Base-by-base conservation (phyloP, 805 yeast genomes). In the Candida odintsovae region DNA sequence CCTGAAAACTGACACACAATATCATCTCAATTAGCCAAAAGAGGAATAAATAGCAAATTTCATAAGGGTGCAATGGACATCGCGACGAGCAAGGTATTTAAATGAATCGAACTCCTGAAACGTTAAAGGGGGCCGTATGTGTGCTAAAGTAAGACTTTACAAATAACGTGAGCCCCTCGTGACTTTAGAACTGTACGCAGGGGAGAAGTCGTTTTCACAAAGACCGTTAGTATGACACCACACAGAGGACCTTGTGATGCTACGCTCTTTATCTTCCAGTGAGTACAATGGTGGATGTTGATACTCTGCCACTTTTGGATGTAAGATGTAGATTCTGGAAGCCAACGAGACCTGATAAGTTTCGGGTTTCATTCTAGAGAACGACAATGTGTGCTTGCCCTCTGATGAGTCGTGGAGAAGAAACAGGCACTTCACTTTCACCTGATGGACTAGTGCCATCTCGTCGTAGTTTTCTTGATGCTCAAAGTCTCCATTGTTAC, bases 401-500 rank as follows among this genome's bases (percentile, higher is more conserved):
- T n/a, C 18, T 6, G 18, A 9, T 33, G 2, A 6, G 36, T 18
- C 18, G 10, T 33, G 36, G 11, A 33, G 20, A 7, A 16, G 20
- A 12, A 33, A 33, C 18, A 16, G 3, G 20, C 36, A 33, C 3
- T 5, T 33, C 12, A 33, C 20, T 12, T 8, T n/a, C 12, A 33
- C 36, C 3, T 16, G 36, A 9, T 33, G 36, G 11, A 16, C 8
- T 9, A 33, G 20, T n/a, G 36, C 20, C 36, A 33, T 33, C 8
- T 18, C 36, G 16, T 33, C 20, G 6, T 2, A 33, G 11, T 33
- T 12, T 8, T 33, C 36, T 18, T 33, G 36, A n/a, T 16, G 13
- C 6, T 8, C 10, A 16, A 16, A 16, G 13, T 33, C 36, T 2
- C 46, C 51, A 16, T 21, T 20, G 22, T 52, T 48, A 31, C 56